phyloP scores from a whole-genome alignment of 2,329 filamentous ascomycete genomes.

The Penicillium janthinellum region DNA sequence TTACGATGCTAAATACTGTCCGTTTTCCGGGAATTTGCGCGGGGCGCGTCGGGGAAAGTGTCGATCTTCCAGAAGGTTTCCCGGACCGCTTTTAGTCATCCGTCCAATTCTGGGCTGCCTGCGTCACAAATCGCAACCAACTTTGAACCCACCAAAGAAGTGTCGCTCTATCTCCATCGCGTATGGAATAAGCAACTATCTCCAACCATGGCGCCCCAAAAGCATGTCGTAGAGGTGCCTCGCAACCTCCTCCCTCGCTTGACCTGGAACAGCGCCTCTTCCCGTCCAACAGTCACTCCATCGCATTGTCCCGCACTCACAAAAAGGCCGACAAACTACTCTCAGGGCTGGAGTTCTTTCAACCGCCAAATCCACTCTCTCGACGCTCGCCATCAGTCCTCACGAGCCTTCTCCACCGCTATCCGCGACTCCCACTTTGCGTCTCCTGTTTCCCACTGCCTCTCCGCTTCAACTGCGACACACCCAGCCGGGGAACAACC shows the following conservation, averaged over 20 bases:
- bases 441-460: constrained; percentile 25
- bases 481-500: constrained; percentile 24
- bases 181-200: background rate
- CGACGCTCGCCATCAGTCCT: constrained; percentile 12
- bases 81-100: constrained; percentile 18
- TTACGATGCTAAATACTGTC: background rate
- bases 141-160: background rate
- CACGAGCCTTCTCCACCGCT: constrained; percentile 19
- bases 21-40: constrained; percentile 18
- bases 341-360: constrained; percentile 26
- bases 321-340: constrained; percentile 27
- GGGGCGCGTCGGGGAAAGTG: constrained; percentile 8
- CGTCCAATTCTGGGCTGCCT: constrained; percentile 7
- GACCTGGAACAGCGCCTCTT: constrained; percentile 44
- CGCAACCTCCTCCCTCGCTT: constrained; percentile 47
- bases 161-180: background rate
- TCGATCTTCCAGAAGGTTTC: constrained; percentile 14
- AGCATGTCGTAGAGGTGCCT: constrained; percentile 46
- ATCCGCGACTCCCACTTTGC: constrained; percentile 16
- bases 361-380: constrained; percentile 25
- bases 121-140: constrained; percentile 7
- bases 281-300: constrained; percentile 33
- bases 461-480: constrained; percentile 17
- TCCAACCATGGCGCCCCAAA: constrained; percentile 43
- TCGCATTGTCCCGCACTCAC: constrained; percentile 31